These are phyloP conservation scores for Citrus reticulata DNA, from an alignment of 345 rosid species.

Conservation along the genomic window DNA sequence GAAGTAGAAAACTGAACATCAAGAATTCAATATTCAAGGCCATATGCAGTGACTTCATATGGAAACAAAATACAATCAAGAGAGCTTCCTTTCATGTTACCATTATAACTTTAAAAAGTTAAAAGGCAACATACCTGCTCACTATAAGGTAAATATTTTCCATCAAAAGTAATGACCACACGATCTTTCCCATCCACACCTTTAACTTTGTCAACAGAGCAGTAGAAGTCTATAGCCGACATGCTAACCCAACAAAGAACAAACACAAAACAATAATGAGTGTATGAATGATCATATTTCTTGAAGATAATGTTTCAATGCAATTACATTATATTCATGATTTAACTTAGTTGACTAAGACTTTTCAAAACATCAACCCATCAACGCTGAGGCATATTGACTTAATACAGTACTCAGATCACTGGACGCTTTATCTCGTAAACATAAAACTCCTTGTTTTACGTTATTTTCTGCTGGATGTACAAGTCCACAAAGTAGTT, in stretches of 20 bases:
- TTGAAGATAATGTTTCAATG: neutral
- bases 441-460: neutral
- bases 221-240: constrained; percentile 94
- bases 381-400: neutral
- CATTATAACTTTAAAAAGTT: neutral
- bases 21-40: neutral
- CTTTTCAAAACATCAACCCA: neutral
- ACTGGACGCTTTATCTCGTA: neutral
- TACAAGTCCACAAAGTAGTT: neutral
- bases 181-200: constrained; percentile 88
- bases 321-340: neutral
- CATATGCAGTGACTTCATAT: too few relatives aligned
- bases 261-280: neutral
- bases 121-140: constrained; percentile 67
- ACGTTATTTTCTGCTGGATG: neutral
- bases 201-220: constrained; percentile 87
- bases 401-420: neutral
- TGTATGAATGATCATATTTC: neutral
- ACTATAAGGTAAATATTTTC: constrained; percentile 68
- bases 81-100: neutral
- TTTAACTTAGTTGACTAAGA: neutral
- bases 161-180: constrained; percentile 75
- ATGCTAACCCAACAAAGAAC: constrained; percentile 41
- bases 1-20: neutral
- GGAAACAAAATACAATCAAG: neutral